Base-by-base conservation (phyloP, 2,329 filamentous ascomycete genomes). In the Aspergillus floridensis region DNA sequence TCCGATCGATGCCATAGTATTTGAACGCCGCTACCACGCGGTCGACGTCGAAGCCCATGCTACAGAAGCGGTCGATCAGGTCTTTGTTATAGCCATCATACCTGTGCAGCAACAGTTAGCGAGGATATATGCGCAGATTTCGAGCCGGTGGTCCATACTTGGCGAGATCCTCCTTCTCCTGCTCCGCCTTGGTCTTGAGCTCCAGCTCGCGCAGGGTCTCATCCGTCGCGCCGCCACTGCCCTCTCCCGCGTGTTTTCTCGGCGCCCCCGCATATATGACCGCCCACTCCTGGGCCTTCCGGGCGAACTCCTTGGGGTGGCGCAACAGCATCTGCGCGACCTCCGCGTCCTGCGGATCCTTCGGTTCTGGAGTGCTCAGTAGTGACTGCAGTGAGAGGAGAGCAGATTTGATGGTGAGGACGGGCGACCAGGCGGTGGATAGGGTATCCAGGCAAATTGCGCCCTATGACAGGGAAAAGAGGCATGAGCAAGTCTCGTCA, bases 381-480 rank as follows among this genome's bases (percentile, higher is more conserved):
- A 99, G 86, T 66, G 93, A 93, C 75, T 96, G 93, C 32, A 99
- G 83, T 29, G 93, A 97, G 60, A 99, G 87, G 49, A 99, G 86
- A 41, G 93, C 92, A 21, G 92, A 96, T 79, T 97, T 98, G 76
- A 99, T 93, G 14, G 93, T 99, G 62, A 97, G 85, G 24, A 99
- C 93, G 0, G 95, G 95, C 5, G 93, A 96, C 95, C 95, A 99
- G 67, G 90, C 92, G 12, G 85, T 85, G 10, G 90, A 88, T 16
- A 99, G 84, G 0, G 93, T 98, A 73, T 99, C 95, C 57, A 99
- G 87, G 72, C 95, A 99, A 74, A 99, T 99, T 26, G 93, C 93
- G 58, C 95, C 95, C 92, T 98, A 63, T 4, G 55, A n/a, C 5
- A 44, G 38, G 26, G 7, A 8, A 19, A 5, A 1, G 38, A 44